phyloP scores from a whole-genome alignment of 2,329 filamentous ascomycete species.

The Pseudogymnoascus sp. region DNA sequence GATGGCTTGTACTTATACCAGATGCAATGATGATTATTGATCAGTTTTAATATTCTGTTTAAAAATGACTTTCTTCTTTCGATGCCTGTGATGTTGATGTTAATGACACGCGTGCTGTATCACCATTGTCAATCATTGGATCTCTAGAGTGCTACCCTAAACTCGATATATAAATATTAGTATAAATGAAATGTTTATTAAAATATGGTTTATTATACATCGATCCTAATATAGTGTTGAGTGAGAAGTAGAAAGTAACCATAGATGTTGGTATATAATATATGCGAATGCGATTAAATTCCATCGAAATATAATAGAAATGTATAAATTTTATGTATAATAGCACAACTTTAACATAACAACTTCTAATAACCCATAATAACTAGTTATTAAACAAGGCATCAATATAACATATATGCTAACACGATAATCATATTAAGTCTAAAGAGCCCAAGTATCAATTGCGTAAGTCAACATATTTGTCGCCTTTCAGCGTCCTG shows the following conservation, averaged over 20 bases:
- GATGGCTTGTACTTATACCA: slow-evolving; percentile 10
- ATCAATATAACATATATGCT: neutral
- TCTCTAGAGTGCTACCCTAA: neutral
- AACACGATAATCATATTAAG: neutral
- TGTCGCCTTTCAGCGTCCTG: neutral
- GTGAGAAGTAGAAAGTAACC: neutral
- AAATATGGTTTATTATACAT: neutral
- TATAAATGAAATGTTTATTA: no score
- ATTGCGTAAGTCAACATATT: neutral
- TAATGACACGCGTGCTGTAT: neutral
- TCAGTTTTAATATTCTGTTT: slow-evolving; percentile 2
- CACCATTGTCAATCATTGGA: neutral
- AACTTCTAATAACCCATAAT: neutral
- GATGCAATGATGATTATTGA: slow-evolving; percentile 10
- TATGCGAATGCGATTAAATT: neutral
- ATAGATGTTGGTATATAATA: neutral
- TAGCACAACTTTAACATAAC: neutral
- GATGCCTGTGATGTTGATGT: neutral
- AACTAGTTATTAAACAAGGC: neutral
- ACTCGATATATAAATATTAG: neutral
- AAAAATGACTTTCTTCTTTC: neutral
- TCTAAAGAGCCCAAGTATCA: neutral
- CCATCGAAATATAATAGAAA: neutral
- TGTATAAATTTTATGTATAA: neutral
- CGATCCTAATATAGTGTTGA: neutral